Evolutionary conservation across 805 yeast genomes (phyloP).

Genomic region (Candida montana): DNA sequence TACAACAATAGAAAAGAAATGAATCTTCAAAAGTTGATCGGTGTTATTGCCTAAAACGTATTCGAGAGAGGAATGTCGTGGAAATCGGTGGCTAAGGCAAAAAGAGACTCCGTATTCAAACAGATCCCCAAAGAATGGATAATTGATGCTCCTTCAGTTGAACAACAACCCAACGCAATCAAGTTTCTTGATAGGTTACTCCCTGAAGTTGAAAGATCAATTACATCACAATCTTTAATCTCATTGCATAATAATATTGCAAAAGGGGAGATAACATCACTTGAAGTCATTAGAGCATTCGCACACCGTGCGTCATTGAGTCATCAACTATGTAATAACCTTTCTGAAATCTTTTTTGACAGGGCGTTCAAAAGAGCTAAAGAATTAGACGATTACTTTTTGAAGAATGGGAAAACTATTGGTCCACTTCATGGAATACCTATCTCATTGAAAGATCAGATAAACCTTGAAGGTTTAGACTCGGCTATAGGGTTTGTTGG

Average conservation of each 20-base stretch:
- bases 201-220: conserved; percentile 14
- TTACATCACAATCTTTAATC: conserved; percentile 12
- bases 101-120: conserved; percentile 10
- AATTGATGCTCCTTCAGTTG: conserved; percentile 15
- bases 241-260: conserved; percentile 10
- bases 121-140: conserved; percentile 22
- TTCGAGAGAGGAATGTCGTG: conserved; percentile 8
- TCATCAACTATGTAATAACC: conserved; percentile 56
- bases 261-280: conserved; percentile 27
- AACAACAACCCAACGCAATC: conserved; percentile 15
- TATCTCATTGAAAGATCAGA: conserved; percentile 61
- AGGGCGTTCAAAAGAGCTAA: conserved; percentile 53
- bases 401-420: conserved; percentile 40
- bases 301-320: conserved; percentile 48
- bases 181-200: conserved; percentile 15
- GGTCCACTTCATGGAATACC: conserved; percentile 73
- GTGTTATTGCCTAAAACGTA: too few relatives aligned
- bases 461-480: conserved; percentile 44
- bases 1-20: too few relatives aligned
- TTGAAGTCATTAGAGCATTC: conserved; percentile 12
- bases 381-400: conserved; percentile 47
- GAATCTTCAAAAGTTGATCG: too few relatives aligned
- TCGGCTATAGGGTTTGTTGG: conserved; percentile 59
- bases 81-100: conserved; percentile 13
- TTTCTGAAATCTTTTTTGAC: conserved; percentile 55